These are phyloP conservation scores for Rauvolfia tetraphylla DNA, from an alignment of 257 asterid genomes.

Conservation along the genomic window DNA sequence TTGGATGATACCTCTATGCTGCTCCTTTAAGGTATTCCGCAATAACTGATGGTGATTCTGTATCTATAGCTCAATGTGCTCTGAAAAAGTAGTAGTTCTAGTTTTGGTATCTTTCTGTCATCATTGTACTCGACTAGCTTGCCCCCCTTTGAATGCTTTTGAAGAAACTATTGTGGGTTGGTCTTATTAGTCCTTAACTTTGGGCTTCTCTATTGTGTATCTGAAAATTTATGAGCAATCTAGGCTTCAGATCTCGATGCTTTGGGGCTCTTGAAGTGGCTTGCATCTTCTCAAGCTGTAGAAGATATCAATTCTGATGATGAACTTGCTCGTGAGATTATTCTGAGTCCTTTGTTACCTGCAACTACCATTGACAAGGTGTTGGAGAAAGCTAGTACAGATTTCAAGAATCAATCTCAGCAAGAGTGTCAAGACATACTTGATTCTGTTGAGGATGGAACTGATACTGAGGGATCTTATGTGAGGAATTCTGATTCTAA, in stretches of 20 bases:
- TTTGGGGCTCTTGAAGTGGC: conserved; percentile 84
- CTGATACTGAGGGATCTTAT: conserved; percentile 40
- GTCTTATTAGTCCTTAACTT: conserved; percentile 1
- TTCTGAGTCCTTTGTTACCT: conserved; percentile 79
- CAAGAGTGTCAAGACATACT: conserved; percentile 98
- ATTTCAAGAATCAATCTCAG: conserved; percentile 83
- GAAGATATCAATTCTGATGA: conserved; percentile 97
- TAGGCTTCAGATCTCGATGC: conserved; percentile 78
- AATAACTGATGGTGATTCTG: neutral
- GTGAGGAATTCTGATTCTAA: conserved; percentile 30
- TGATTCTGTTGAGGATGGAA: conserved; percentile 60
- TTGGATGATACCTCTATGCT: conserved; percentile 1
- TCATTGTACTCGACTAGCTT: neutral
- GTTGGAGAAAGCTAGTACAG: conserved; percentile 79
- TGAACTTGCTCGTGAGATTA: conserved; percentile 72
- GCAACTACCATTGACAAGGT: conserved; percentile 54
- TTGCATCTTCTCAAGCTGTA: conserved; percentile 96
- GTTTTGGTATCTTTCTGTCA: neutral
- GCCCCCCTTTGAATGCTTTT: neutral
- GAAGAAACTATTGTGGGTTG: neutral
- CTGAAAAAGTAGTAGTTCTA: neutral
- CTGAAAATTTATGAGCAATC: conserved; percentile 4
- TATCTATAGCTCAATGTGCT: neutral
- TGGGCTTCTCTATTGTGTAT: conserved; percentile 10
- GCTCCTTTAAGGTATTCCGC: neutral